Base-by-base conservation (phyloP, 2,329 filamentous ascomycete genomes). In the Paramyrothecium roridum region DNA sequence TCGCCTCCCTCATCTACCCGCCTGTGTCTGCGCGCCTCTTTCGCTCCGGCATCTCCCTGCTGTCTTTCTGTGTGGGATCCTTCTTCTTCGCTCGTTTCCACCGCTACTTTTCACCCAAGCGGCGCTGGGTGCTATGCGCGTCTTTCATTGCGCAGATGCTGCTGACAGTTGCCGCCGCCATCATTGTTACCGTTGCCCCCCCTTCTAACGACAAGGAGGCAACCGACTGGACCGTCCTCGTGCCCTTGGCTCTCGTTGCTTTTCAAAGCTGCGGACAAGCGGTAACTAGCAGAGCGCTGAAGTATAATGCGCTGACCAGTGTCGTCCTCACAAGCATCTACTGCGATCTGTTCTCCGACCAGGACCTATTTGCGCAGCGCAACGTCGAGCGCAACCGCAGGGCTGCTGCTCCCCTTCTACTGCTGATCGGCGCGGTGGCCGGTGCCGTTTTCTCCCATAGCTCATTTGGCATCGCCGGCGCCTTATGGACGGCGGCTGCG, bases 281-380 rank as follows among this genome's bases (percentile, higher is more conserved):
- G 1, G 86, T 92, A n/a, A 83, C 84, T 0, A 90, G 87, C 63
- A 76, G 89, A 3, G 85, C 88, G 0, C 71, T 93, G 57, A 81
- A 85, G 63, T 88, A 86, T 66, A 86, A 85, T 56, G 84, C 86
- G 2, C 73, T 93, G 20, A 92, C 89, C 0, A 91, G 87, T 58
- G 89, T 92, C 17, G 90, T 93, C 3, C 72, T 95, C 56, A 93
- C 90, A 1, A 91, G 88, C 67, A 86, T 90, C 58, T 93, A 93
- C 74, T 92, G 89, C 66, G 90, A 93, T 67, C 66, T 93, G 20
- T 91, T 91, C 62, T 88, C 86, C 1, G 88, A 91, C 55, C 71
- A 74, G 33, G 69, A 77, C 22, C 63, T 84, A 3, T 79, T 83
- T 37, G 67, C 69, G 1, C 50, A 65, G 10, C 58, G 67, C 45